Percentiles rank a stretch among this genome's conserved stretches.
Evolutionary conservation across 2,329 filamentous ascomycete species (phyloP).

Genomic region (Nemania diffusa): DNA sequence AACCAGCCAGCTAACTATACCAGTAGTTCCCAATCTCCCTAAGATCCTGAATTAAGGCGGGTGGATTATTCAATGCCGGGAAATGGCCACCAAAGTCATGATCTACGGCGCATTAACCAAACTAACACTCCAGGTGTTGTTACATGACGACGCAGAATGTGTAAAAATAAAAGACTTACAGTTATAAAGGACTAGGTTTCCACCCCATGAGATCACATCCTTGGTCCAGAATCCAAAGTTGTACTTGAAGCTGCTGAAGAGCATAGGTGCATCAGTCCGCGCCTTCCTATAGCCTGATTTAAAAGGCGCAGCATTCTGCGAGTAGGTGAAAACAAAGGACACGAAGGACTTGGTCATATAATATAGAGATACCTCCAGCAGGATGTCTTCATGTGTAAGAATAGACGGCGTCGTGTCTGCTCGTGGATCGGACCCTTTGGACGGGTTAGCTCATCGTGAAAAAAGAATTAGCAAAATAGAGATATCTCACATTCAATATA

Average conservation of each 20-base stretch:
- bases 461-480: neutral
- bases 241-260: conserved; percentile 6
- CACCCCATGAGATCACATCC: neutral
- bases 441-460: neutral
- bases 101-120: neutral
- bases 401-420: neutral
- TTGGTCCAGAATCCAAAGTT: neutral
- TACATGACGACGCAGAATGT: too few relatives aligned
- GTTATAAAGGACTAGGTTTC: neutral
- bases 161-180: neutral
- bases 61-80: neutral
- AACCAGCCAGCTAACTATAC: neutral
- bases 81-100: conserved; percentile 12
- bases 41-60: neutral
- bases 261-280: neutral
- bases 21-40: conserved; percentile 9
- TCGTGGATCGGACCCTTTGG: neutral
- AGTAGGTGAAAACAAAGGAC: neutral
- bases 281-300: neutral
- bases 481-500: conserved; percentile 5
- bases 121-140: neutral
- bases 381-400: neutral
- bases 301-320: neutral
- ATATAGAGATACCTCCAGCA: neutral
- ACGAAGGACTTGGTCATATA: neutral